Base-by-base conservation (phyloP, 2,329 filamentous ascomycete species). In the Pestalotiopsis sp. region DNA sequence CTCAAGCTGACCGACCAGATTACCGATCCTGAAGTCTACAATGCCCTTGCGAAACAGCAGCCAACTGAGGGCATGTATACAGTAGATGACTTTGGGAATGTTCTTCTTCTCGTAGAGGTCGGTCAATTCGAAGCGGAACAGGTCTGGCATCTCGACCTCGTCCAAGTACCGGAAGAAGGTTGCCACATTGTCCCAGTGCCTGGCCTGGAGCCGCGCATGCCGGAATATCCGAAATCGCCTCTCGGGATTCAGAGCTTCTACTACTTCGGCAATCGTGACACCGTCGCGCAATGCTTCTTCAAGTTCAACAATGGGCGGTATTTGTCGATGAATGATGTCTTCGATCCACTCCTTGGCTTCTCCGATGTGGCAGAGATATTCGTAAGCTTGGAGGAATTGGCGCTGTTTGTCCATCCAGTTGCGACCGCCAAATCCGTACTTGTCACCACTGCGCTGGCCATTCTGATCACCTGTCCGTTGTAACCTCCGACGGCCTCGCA, bases 341-440 rank as follows among this genome's bases (percentile, higher is more conserved):
- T 99, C 96, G 73, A 99, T 97, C 96, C 96, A 99, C 81, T 98
- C 95, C 79, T 98, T 98, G 25, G 96, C 96, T 83, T 99, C 96
- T 79, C 96, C 96, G 73, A 99, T 98, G 77, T 99, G 96, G 78
- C 96, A 99, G 49, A 99, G 91, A 78, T 99, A 99, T 80, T 99
- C 96, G 78, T 99, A 99, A 6, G 96, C 96, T 80, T 97, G 93
- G 66, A 99, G 83, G 76, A 98, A 98, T 79, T 98, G 95, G 31
- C 96, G 90, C 78, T 99, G 95, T 78, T 97, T 96, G 80, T 99
- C 96, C 95, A 99, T 99, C 96, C 96, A 99, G 78, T 95, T 97
- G 64, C 93, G 89, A 23, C 91, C 91, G 71, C 93, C 90, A 91
- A 94, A 96, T 63, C 90, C 88, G 73, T 91, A 93, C 31, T 79